Conservation (phyloP, 2,329 filamentous ascomycete genomes). For the Xylariaceae sp. region DNA sequence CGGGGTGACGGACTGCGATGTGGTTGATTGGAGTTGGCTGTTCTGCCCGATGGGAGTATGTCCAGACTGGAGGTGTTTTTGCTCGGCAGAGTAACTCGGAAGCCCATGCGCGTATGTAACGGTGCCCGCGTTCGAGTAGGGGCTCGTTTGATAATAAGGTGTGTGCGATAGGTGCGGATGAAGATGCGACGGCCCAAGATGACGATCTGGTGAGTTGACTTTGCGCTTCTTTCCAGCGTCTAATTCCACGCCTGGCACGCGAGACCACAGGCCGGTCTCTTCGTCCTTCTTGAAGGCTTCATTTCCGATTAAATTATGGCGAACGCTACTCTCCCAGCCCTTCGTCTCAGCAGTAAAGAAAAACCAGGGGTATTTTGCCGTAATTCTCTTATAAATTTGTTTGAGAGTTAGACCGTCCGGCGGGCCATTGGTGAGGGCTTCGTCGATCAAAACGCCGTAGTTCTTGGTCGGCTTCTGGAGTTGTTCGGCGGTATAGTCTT, state of each 20-base stretch:
- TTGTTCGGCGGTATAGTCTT: conserved; percentile 53
- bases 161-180: conserved; percentile 28
- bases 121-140: conserved; percentile 26
- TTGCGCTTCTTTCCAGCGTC: conserved; percentile 59
- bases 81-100: conserved; percentile 22
- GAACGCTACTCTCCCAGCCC: conserved; percentile 62
- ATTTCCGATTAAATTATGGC: conserved; percentile 58
- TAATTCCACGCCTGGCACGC: conserved; percentile 52
- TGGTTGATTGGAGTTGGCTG: conserved; percentile 20
- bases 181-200: conserved; percentile 26
- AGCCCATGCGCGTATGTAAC: conserved; percentile 23
- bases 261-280: conserved; percentile 50
- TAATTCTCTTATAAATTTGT: conserved; percentile 59
- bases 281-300: conserved; percentile 56
- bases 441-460: conserved; percentile 56
- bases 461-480: conserved; percentile 58
- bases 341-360: conserved; percentile 56
- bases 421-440: conserved; percentile 50
- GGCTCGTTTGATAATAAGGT: conserved; percentile 29
- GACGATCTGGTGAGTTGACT: conserved; percentile 46
- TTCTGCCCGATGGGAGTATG: conserved; percentile 24
- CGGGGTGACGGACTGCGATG: conserved; percentile 24
- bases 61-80: conserved; percentile 22
- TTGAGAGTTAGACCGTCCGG: conserved; percentile 52
- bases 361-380: conserved; percentile 53